Evolutionary conservation across 2,329 filamentous ascomycete species (phyloP).

Genomic region (Paraconiothyrium sp.): DNA sequence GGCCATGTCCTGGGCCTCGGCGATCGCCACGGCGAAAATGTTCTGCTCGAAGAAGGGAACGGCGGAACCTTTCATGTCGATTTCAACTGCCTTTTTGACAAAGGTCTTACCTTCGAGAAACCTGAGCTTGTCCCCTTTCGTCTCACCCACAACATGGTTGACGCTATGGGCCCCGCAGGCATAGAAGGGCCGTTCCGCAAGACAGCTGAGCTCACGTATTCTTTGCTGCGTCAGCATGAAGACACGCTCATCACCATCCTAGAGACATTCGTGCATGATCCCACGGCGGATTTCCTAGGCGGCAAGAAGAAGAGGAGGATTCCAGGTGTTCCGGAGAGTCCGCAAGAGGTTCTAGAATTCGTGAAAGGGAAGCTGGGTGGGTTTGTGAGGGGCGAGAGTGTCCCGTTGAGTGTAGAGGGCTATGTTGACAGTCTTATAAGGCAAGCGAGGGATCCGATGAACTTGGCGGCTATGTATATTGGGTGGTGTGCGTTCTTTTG

Average conservation of each 20-base stretch:
- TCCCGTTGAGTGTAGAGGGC: conserved; percentile 92
- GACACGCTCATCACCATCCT: conserved; percentile 97
- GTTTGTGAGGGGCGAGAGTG: conserved; percentile 83
- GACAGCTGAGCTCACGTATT: conserved; percentile 87
- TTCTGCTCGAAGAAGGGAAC: conserved; percentile 91
- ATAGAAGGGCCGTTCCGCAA: conserved; percentile 91
- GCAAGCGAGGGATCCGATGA: conserved; percentile 81
- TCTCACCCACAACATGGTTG: conserved; percentile 97
- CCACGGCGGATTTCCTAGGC: conserved; percentile 87
- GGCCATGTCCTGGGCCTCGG: conserved; percentile 92
- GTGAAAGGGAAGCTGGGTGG: conserved; percentile 89
- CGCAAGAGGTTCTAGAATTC: conserved; percentile 84
- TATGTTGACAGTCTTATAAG: conserved; percentile 96
- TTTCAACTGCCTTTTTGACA: conserved; percentile 99
- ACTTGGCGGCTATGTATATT: conserved; percentile 94
- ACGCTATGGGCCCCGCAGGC: conserved; percentile 94
- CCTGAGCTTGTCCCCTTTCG: conserved; percentile 96
- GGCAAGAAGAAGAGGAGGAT: conserved; percentile 69
- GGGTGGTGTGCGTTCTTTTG: conserved; percentile 83
- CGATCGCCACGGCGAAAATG: conserved; percentile 96
- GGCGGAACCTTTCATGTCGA: conserved; percentile 97
- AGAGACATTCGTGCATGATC: conserved; percentile 96
- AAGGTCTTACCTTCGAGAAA: conserved; percentile 92
- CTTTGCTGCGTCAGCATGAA: conserved; percentile 86
- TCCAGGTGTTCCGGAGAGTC: conserved; percentile 69